Conservation (phyloP, 1,284 basidiomycete genomes). For the Fomitopsis pinicola region DNA sequence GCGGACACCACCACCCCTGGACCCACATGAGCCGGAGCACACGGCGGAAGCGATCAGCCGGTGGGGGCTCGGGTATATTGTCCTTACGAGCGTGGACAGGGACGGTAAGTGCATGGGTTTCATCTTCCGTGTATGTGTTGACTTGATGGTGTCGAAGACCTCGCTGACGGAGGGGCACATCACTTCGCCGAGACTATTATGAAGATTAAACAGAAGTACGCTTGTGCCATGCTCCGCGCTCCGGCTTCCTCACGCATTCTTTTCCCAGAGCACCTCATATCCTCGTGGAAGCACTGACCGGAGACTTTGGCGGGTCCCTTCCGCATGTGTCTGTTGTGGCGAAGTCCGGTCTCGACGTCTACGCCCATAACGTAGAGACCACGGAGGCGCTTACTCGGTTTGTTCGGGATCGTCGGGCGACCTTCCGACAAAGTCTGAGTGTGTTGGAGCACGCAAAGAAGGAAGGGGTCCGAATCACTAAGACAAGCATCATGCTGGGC, state of each 20-base stretch:
- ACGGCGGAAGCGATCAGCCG: constrained; percentile 97
- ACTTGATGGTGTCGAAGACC: constrained; percentile 48
- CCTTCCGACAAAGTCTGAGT: constrained; percentile 84
- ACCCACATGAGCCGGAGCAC: constrained; percentile 96
- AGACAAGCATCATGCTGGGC: constrained; percentile 99
- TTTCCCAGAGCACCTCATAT: constrained; percentile 81
- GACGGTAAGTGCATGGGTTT: constrained; percentile 62
- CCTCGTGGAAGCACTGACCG: constrained; percentile 94
- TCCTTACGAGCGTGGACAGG: constrained; percentile 94
- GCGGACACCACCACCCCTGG: constrained; percentile 81
- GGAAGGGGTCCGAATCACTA: constrained; percentile 85
- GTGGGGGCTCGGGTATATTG: constrained; percentile 99
- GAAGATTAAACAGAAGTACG: constrained; percentile 93
- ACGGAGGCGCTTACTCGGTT: constrained; percentile 90
- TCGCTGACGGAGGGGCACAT: constrained; percentile 86
- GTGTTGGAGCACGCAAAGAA: constrained; percentile 84
- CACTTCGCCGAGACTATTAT: constrained; percentile 95
- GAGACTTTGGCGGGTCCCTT: constrained; percentile 85
- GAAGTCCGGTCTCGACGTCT: constrained; percentile 92
- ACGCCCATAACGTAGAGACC: constrained; percentile 98
- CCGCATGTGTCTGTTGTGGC: constrained; percentile 82
- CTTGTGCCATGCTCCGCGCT: constrained; percentile 4
- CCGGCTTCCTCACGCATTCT: neutral
- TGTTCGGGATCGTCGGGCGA: constrained; percentile 93
- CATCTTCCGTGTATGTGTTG: neutral